Percentiles rank a stretch among this genome's conserved stretches.
phyloP scores from a whole-genome alignment of 2,329 filamentous ascomycete species.

The Exophiala viscosa region DNA sequence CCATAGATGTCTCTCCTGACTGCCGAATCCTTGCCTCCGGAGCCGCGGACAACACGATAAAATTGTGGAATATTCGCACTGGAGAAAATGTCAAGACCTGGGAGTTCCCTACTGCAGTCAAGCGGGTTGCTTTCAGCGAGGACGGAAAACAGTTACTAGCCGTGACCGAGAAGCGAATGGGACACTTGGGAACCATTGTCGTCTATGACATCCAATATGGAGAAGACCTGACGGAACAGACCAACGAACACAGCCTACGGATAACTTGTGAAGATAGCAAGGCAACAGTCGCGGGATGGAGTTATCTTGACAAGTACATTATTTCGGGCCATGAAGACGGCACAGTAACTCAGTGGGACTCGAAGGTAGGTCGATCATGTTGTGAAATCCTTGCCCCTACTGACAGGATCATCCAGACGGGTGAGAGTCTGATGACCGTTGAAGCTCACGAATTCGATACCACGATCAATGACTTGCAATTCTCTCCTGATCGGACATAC shows the following conservation, averaged over 20 bases:
- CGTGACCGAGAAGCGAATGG: constrained; percentile 98
- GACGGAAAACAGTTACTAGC: constrained; percentile 87
- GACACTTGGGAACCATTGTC: constrained; percentile 88
- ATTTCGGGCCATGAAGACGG: constrained; percentile 97
- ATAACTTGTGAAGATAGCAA: constrained; percentile 96
- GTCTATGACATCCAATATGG: constrained; percentile 87
- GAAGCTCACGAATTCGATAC: constrained; percentile 80
- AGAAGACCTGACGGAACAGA: constrained; percentile 71
- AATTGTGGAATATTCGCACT: constrained; percentile 92
- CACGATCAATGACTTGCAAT: constrained; percentile 89
- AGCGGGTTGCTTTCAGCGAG: constrained; percentile 95
- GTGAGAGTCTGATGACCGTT: constrained; percentile 75
- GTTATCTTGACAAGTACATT: constrained; percentile 91
- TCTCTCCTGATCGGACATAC: constrained; percentile 88
- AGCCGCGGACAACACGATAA: constrained; percentile 96
- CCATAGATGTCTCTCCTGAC: constrained; percentile 91
- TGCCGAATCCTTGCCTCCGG: constrained; percentile 89
- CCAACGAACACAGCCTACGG: constrained; percentile 73
- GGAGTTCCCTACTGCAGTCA: constrained; percentile 96
- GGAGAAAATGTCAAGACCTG: constrained; percentile 93
- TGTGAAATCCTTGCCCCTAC: neutral
- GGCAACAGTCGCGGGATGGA: constrained; percentile 95
- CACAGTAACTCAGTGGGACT: constrained; percentile 84
- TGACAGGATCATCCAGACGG: constrained; percentile 54
- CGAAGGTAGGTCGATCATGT: constrained; percentile 58